These are phyloP conservation scores for Microsporum canis DNA, from an alignment of 2,329 filamentous ascomycete genomes.

Conservation along the genomic window DNA sequence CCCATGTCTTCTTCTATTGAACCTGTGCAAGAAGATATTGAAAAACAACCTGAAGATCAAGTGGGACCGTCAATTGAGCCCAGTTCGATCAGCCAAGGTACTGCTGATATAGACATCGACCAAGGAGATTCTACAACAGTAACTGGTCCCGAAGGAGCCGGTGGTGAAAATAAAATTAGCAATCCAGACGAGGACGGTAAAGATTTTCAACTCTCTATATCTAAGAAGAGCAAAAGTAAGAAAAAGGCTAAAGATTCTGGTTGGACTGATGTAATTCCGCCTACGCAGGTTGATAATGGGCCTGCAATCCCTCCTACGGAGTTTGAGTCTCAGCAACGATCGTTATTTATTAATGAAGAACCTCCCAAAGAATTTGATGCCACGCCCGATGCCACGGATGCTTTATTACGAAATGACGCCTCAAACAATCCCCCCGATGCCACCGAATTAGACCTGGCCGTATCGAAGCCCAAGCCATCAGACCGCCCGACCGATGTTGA, in stretches of 20 bases:
- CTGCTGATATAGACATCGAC: background rate
- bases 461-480: background rate
- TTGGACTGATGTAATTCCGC: conserved; percentile 37
- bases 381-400: background rate
- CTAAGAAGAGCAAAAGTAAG: conserved; percentile 26
- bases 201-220: conserved; percentile 36
- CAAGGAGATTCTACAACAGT: background rate
- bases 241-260: conserved; percentile 28
- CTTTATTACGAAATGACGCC: background rate
- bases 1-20: background rate
- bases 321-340: background rate
- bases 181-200: conserved; percentile 33
- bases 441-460: background rate
- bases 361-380: background rate
- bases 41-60: background rate
- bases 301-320: conserved; percentile 4
- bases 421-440: background rate
- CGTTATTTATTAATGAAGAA: background rate
- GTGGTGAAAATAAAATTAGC: background rate
- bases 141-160: background rate
- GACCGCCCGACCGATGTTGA: background rate
- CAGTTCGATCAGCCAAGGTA: background rate
- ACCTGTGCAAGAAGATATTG: background rate
- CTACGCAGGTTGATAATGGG: conserved; percentile 35
- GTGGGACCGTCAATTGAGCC: background rate